Evolutionary conservation across 768 basidiomycete species (phyloP).

Genomic region (Xerocomus spinulosus): DNA sequence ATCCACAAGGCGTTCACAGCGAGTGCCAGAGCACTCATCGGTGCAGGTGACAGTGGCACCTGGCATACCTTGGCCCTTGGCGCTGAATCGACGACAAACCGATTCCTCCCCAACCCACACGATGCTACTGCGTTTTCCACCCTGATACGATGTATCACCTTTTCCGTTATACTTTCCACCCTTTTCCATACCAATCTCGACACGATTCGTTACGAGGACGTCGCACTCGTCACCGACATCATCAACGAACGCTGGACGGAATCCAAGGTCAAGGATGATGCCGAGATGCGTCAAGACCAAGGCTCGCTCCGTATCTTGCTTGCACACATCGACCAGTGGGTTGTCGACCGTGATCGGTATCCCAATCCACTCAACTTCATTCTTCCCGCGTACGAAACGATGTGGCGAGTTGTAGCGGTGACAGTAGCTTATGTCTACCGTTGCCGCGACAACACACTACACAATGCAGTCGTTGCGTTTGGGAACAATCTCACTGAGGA

Average conservation of each 20-base stretch:
- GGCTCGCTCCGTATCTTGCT: conserved; percentile 32
- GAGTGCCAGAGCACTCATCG: conserved; percentile 20
- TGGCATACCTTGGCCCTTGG: conserved; percentile 15
- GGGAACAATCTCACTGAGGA: conserved; percentile 22
- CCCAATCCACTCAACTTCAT: conserved; percentile 47
- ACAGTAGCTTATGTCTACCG: conserved; percentile 32
- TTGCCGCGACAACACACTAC: conserved; percentile 19
- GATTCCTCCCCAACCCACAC: conserved; percentile 8
- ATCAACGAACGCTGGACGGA: conserved; percentile 35
- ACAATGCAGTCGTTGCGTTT: conserved; percentile 23
- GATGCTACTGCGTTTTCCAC: conserved; percentile 28
- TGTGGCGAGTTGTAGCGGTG: conserved; percentile 60
- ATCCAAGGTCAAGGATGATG: conserved; percentile 16
- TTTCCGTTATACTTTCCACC: conserved; percentile 40
- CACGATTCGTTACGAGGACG: conserved; percentile 30
- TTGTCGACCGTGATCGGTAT: conserved; percentile 29
- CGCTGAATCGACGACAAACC: conserved; percentile 12
- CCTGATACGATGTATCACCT: conserved; percentile 41
- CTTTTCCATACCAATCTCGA: conserved; percentile 33
- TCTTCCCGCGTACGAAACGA: conserved; percentile 57
- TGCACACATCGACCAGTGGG: conserved; percentile 29
- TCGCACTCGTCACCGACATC: conserved; percentile 35
- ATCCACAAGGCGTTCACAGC: conserved; percentile 28
- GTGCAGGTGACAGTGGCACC: not conserved
- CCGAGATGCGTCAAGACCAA: conserved; percentile 13